Base-by-base conservation (phyloP, 148 eudicot genomes). In the Chenopodium album region DNA sequence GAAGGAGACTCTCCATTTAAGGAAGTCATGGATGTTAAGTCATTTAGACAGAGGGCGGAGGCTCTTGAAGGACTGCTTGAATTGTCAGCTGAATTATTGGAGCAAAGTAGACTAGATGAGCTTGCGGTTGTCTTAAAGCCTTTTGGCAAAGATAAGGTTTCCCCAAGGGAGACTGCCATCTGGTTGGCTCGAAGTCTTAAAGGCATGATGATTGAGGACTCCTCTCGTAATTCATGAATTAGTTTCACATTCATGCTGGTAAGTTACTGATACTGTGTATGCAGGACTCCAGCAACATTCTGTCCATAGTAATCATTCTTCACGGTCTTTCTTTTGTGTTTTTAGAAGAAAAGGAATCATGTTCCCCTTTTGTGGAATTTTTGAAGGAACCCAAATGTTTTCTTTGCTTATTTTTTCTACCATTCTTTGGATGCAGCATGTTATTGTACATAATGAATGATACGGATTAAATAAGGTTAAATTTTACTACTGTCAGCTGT, bases 91-190 rank as follows among this genome's bases (percentile, higher is more conserved):
- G 99, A 97, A 60, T 86, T 97, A 86, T 89, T 97, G 80, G 93
- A 97, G 88, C 95, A 91, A 60, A 88, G 92, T 66, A 86, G 98
- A 82, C 76, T 97, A 72, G 95, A 93, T 72, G 99, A 97, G 87
- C 93, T 97, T 22, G 84, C 97, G 0, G 94, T 97, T 81, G 97
- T 97, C 31, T 82, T 97, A 66, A 94, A 88, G 80, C 99, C 99
- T 59, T 97, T 97, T 73, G 99, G 99, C n/a, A 97, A 89, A 88
- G 91, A 87, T 67, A 97, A 94, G 87, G 99, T 94, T 13, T 94
- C 98, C 73, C 98, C 99, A 31, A 90, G 99, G 81, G 99, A 97
- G 86, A 97, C 99, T 7, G 99, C 99, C 7, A 97, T 94, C 52
- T 94, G 98, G 98, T 78, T 94, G 78, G 98, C 98, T 44, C 88